Conservation (phyloP, 495 filamentous ascomycete species). For the Neurospora sublineolata region DNA sequence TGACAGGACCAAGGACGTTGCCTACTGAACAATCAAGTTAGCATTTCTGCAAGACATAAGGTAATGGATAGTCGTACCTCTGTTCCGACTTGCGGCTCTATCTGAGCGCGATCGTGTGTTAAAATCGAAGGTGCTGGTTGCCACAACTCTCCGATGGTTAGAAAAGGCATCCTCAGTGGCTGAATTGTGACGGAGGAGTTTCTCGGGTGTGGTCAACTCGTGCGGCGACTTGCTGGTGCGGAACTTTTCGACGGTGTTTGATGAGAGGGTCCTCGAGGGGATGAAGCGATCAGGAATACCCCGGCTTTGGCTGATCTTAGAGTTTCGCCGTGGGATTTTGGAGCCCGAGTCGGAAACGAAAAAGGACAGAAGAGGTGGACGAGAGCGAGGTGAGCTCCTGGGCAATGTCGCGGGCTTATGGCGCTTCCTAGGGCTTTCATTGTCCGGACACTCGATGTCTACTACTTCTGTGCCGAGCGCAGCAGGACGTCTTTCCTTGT, state of each 20-base stretch:
- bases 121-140: conserved; percentile 20
- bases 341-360: conserved; percentile 7
- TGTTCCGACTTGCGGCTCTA: conserved; percentile 16
- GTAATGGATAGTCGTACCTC: conserved; percentile 7
- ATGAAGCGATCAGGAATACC: conserved; percentile 59
- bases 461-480: background rate
- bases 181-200: conserved; percentile 44
- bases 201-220: conserved; percentile 50
- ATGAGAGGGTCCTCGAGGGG: conserved; percentile 35
- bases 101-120: conserved; percentile 21
- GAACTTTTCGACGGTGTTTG: conserved; percentile 42
- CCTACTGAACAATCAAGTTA: conserved; percentile 11
- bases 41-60: background rate
- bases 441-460: background rate
- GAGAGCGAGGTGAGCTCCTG: conserved; percentile 3
- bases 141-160: conserved; percentile 28
- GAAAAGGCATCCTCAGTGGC: conserved; percentile 58
- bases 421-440: background rate
- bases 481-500: background rate
- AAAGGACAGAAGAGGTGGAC: conserved; percentile 9
- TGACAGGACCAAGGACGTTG: conserved; percentile 25
- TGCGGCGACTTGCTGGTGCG: conserved; percentile 51
- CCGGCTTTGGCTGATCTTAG: conserved; percentile 7
- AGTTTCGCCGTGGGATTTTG: conserved; percentile 6
- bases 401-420: conserved; percentile 13